Base-by-base conservation (phyloP, 352 stramenopile species). In the Phytopythium helicoides region DNA sequence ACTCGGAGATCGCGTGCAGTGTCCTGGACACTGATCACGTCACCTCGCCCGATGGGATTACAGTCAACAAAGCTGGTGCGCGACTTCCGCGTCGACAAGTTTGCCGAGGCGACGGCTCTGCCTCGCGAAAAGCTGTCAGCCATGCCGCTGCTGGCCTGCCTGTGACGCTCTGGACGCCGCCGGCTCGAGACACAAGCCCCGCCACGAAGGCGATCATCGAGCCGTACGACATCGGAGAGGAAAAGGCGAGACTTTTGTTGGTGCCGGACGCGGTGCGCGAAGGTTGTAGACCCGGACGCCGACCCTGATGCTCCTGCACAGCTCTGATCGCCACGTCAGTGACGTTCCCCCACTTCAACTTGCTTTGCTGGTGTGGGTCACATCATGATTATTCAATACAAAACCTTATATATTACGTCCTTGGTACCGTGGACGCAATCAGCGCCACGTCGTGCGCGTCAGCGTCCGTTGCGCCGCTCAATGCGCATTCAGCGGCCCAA, bases 1-100 rank as follows among this genome's bases (percentile, higher is more conserved):
- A 88, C 62, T 71, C 71, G 39, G 76, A 89, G 55, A 81, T 89
- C 34, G 74, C 60, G n/a, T 60, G 75, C 25, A 74, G 71, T 47
- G 58, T 89, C 19, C 58, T 89, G 16, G 75, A 85, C 45, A 64
- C 68, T 36, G 62, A 73, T 36, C 53, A 61, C 52, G 55, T 61
- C 36, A 48, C 62, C 54, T 31, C 41, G 0, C 45, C 48, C n/a
- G 64, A 74, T 34, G 64, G 66, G 15, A 73, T 85, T 38, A 70
- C 58, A 12, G 73, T 83, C 28, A 62, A 67, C 26, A 64, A n/a
- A 64, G 36, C 40, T 81, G 41, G 73, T 58, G 16, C 71, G 59
- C 16, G 46, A 58, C 47, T 87, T 74, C 47, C 76, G 71, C 10
- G 58, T 87, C n/a, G 60, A 75, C 21, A 82, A 83, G 50, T 83